A percentile compares a stretch with the other conserved stretches of the same genome.
Evolutionary conservation across 495 filamentous ascomycete species (phyloP).

Genomic region (Hypoxylon cercidicola): DNA sequence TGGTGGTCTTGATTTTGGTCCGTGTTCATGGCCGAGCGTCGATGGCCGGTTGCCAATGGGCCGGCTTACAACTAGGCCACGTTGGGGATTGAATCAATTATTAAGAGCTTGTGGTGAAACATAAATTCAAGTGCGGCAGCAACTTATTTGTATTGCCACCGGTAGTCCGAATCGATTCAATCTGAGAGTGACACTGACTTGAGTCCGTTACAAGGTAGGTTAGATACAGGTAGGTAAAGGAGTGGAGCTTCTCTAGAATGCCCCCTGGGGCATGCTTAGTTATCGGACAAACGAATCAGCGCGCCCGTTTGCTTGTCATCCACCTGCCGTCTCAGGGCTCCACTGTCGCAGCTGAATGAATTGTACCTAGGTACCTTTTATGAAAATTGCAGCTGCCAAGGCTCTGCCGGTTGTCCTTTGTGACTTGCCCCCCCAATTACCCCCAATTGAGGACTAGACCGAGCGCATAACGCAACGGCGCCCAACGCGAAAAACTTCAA

Average conservation of each 20-base stretch:
- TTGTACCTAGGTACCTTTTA: no score
- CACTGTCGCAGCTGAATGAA: neutral
- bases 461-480: conserved; percentile 38
- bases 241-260: conserved; percentile 16
- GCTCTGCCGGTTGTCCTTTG: neutral
- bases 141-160: conserved; percentile 18
- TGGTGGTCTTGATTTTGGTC: neutral
- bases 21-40: neutral
- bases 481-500: conserved; percentile 42
- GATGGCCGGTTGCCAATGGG: neutral
- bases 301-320: neutral
- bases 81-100: no score
- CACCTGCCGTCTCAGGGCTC: neutral
- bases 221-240: no score
- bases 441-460: conserved; percentile 19
- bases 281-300: conserved; percentile 23
- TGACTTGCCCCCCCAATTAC: conserved; percentile 1
- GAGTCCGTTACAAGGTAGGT: no score
- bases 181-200: neutral
- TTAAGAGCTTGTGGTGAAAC: neutral
- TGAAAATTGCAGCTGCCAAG: neutral
- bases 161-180: conserved; percentile 7
- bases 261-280: neutral
- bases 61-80: neutral
- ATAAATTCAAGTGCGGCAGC: conserved; percentile 18